Conservation (phyloP, 1,284 basidiomycete species). For the Apiotrichum mycotoxinovorans region DNA sequence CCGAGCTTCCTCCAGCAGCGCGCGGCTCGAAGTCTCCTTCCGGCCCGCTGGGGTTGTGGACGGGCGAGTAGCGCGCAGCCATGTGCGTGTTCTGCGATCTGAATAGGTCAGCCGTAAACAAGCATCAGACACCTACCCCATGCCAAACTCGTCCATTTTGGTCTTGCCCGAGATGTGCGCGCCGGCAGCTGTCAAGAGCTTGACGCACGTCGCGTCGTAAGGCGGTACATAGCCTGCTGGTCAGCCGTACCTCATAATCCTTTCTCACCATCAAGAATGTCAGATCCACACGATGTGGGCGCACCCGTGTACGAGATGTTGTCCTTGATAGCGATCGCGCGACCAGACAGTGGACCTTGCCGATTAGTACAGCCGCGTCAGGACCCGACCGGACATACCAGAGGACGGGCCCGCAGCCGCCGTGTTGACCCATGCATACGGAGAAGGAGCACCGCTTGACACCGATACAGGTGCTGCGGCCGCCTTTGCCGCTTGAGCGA, state of each 20-base stretch:
- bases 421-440: slow-evolving; percentile 36
- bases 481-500: not conserved
- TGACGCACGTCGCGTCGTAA: slow-evolving; percentile 82
- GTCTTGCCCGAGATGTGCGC: slow-evolving; percentile 79
- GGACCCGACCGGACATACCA: slow-evolving; percentile 9
- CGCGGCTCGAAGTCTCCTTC: slow-evolving; percentile 52
- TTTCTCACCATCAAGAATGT: slow-evolving; percentile 61
- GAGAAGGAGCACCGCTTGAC: slow-evolving; percentile 12
- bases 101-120: not conserved
- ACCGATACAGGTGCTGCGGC: not conserved
- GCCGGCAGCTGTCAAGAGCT: slow-evolving; percentile 61
- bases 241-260: slow-evolving; percentile 15
- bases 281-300: slow-evolving; percentile 75
- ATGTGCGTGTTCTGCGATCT: slow-evolving; percentile 36
- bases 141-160: slow-evolving; percentile 97
- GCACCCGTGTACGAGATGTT: slow-evolving; percentile 70
- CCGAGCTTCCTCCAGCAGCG: slow-evolving; percentile 61
- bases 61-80: slow-evolving; percentile 51
- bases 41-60: slow-evolving; percentile 64
- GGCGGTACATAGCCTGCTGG: slow-evolving; percentile 69
- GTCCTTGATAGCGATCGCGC: slow-evolving; percentile 70
- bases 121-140: slow-evolving; percentile 65
- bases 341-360: slow-evolving; percentile 32
- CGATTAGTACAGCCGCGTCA: not conserved
- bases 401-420: slow-evolving; percentile 14